Conservation (phyloP, 169 alveolate genomes). For the Babesia bigemina region DNA sequence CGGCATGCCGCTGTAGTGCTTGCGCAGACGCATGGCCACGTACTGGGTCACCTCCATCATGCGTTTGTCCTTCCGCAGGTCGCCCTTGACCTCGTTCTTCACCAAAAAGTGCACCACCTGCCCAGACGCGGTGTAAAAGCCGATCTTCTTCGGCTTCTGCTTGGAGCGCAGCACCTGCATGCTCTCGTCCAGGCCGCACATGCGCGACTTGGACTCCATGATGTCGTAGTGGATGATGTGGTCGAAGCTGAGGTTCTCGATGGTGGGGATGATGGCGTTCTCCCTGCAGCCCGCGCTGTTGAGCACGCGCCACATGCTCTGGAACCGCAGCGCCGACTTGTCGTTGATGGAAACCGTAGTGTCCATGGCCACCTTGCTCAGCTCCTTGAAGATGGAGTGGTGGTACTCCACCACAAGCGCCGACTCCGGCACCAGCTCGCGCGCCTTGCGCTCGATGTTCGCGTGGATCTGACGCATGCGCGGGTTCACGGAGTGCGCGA, state of each 20-base stretch:
- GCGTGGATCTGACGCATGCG: constrained; percentile 34
- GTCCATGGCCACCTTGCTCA: constrained; percentile 51
- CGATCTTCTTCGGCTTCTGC: constrained; percentile 90
- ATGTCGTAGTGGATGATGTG: constrained; percentile 27
- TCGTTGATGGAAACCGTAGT: constrained; percentile 25
- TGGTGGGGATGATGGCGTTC: constrained; percentile 41
- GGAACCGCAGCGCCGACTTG: constrained; percentile 46
- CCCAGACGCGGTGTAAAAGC: constrained; percentile 76
- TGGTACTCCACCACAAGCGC: constrained; percentile 25
- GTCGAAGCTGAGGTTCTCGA: constrained; percentile 49
- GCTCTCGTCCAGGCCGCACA: constrained; percentile 59
- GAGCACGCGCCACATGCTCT: constrained; percentile 27
- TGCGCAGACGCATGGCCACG: constrained; percentile 29
- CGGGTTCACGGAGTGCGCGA: constrained; percentile 46
- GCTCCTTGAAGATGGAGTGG: constrained; percentile 44
- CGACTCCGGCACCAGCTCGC: constrained; percentile 6
- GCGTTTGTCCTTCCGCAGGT: constrained; percentile 90
- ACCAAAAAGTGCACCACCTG: constrained; percentile 75
- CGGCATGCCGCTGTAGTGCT: constrained; percentile 19
- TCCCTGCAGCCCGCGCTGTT: constrained; percentile 36
- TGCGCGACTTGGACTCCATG: constrained; percentile 15
- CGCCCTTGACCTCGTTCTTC: constrained; percentile 90
- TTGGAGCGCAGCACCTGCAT: constrained; percentile 86
- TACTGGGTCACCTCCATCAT: constrained; percentile 86
- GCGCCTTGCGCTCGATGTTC: constrained; percentile 33